These are phyloP conservation scores for Nothophytophthora sp. DNA, from an alignment of 352 stramenopile species.

Conservation along the genomic window DNA sequence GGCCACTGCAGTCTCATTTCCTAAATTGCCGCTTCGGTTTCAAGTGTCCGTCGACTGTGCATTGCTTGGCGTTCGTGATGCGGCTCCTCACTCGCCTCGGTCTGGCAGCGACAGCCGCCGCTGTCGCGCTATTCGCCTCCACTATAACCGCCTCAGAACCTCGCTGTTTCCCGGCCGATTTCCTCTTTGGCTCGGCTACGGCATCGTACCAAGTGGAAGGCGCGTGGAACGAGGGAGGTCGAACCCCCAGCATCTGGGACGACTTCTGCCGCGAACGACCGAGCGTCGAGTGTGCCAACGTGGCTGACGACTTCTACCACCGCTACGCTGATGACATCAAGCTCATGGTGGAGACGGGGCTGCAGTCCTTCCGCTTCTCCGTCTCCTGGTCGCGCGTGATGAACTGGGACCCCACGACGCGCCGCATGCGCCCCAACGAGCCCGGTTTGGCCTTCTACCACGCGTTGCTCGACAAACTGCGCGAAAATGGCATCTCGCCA, in stretches of 20 bases:
- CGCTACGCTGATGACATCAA: conserved; percentile 88
- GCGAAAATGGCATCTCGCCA: conserved; percentile 11
- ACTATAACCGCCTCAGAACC: conserved; percentile 1
- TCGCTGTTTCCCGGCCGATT: conserved; percentile 44
- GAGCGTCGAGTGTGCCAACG: conserved; percentile 76
- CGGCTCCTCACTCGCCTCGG: conserved; percentile 7
- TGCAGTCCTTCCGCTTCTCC: conserved; percentile 89
- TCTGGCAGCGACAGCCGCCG: neutral
- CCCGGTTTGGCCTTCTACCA: conserved; percentile 84
- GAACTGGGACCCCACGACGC: conserved; percentile 54
- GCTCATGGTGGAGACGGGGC: conserved; percentile 87
- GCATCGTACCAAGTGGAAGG: conserved; percentile 92
- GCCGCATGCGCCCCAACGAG: conserved; percentile 63
- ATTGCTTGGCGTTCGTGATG: too few relatives aligned
- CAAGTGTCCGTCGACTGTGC: too few relatives aligned
- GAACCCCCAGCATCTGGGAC: conserved; percentile 92
- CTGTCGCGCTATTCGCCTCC: neutral
- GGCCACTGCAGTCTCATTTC: conserved; percentile 9
- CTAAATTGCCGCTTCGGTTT: conserved; percentile 7
- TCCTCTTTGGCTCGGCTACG: conserved; percentile 83
- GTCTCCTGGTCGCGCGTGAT: conserved; percentile 91
- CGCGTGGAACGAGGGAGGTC: conserved; percentile 62
- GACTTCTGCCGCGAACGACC: conserved; percentile 69
- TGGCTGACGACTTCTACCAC: conserved; percentile 93
- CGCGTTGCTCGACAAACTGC: conserved; percentile 17